Evolutionary conservation across 495 filamentous ascomycete species (phyloP).

Genomic region (Podospora comata): DNA sequence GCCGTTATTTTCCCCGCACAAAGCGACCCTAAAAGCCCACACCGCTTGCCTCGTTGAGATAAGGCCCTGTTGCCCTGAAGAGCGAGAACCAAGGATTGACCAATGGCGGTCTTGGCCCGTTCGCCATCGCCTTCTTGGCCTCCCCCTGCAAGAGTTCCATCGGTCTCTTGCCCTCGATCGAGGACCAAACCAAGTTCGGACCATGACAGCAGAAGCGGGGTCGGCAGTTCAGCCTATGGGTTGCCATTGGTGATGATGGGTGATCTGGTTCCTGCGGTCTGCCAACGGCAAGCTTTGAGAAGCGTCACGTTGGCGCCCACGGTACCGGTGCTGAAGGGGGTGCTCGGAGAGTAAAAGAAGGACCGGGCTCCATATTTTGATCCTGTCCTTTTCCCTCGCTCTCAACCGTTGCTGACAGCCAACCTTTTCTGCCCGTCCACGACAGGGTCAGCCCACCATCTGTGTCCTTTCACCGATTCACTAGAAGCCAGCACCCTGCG

Average conservation of each 20-base stretch:
- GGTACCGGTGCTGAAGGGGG: not conserved
- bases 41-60: not conserved
- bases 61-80: not conserved
- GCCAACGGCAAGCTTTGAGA: not conserved
- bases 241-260: constrained; percentile 11
- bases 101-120: not conserved
- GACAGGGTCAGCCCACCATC: too few relatives aligned
- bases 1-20: not conserved
- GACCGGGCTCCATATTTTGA: not conserved
- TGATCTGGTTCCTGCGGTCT: not conserved
- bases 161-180: not conserved
- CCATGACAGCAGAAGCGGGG: not conserved
- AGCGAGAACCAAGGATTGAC: not conserved
- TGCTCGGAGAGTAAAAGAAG: not conserved
- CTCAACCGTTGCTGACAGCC: not conserved
- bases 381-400: not conserved
- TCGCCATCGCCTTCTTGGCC: not conserved
- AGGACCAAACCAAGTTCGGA: not conserved
- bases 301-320: not conserved
- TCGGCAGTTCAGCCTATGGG: constrained; percentile 25
- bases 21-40: not conserved
- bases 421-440: not conserved
- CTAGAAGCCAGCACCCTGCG: too few relatives aligned
- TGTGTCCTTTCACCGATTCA: not conserved
- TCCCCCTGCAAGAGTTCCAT: not conserved